Evolutionary conservation across 179 eudicot genomes (phyloP), one percentile per base, ranked within the genome.

Genomic region (Silene coronaria): DNA sequence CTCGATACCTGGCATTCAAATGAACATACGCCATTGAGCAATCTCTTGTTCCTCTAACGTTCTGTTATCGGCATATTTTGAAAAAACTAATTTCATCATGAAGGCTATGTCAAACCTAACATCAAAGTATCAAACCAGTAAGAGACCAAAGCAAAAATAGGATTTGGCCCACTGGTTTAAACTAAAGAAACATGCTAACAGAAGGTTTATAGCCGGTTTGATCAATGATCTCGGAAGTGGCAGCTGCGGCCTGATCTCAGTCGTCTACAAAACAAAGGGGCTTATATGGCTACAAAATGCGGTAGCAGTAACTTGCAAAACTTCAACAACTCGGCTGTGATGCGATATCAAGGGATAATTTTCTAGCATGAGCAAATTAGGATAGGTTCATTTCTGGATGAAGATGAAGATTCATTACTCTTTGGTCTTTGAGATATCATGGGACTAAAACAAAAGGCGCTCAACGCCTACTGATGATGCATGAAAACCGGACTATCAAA

Each of bases 1-100:
- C n/a, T n/a, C 78, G 83, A 79, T 95, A 95, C 87, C 99, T 95
- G 86, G 80, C 67, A 80, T 67, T 75, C 57, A 67, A 77, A 70
- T 27, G 48, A 59, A 27, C 26, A 72, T 34, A 23, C 6, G 55
- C 24, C 6, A 34, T n/a, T 61, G 24, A 73, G 45, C 72, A 69
- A 28, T 38, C 62, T 67, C 21, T 21, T 68, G 48, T 17, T 59
- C 22, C 73, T 74, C 11, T 45, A 42, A 11, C 42, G 70, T 57
- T 62, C 66, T 65, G 4, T 6, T 24, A 77, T 34, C 32, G 2
- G 32, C 32, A 1, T 28, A 28, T 28, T 28, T 28, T n/a, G n/a
- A 3, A 28, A 28, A 28, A 28, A 28, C 32, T 28, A 28, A 28
- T 28, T 28, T 28, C 32, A 28, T 28, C 32, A 9, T 3, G 12